Percentiles rank a stretch among this genome's conserved stretches.
Evolutionary conservation across 352 stramenopile species (phyloP).

Genomic region (Phytophthora tubulina): DNA sequence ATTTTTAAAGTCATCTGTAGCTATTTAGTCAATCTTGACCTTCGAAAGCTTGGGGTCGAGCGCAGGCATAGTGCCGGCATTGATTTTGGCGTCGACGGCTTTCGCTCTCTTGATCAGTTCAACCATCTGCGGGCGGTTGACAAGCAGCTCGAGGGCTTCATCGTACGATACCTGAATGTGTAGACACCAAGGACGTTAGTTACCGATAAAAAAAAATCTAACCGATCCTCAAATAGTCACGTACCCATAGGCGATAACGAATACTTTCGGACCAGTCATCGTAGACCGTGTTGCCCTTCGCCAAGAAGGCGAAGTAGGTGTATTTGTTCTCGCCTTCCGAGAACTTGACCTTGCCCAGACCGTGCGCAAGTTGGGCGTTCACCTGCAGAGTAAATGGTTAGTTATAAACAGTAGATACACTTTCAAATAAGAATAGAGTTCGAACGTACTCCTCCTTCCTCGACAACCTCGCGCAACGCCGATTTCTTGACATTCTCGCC

Average conservation of each 20-base stretch:
- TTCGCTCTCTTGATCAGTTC: conserved; percentile 12
- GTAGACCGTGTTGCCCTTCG: conserved; percentile 12
- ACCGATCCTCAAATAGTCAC: not conserved
- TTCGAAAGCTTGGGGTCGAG: not conserved
- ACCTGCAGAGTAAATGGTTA: not conserved
- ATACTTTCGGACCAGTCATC: conserved; percentile 30
- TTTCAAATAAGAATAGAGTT: not conserved
- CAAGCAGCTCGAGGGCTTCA: conserved; percentile 15
- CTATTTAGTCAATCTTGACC: not conserved
- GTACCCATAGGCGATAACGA: conserved; percentile 33
- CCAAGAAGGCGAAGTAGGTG: conserved; percentile 11
- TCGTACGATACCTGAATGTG: conserved; percentile 18
- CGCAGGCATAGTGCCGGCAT: not conserved
- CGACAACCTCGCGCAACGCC: conserved; percentile 20
- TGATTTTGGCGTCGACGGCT: not conserved
- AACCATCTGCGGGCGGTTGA: not conserved
- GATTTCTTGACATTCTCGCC: conserved; percentile 8
- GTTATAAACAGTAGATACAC: not conserved
- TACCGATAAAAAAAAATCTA: too few species aligned
- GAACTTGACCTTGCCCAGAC: conserved; percentile 1
- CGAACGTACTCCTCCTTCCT: conserved; percentile 31
- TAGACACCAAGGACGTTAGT: too few species aligned
- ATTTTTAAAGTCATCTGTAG: too few species aligned
- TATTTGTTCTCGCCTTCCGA: not conserved
- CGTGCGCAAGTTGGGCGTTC: not conserved